Conservation (phyloP, 1,284 basidiomycete species). For the Nidula niveotomentosa region DNA sequence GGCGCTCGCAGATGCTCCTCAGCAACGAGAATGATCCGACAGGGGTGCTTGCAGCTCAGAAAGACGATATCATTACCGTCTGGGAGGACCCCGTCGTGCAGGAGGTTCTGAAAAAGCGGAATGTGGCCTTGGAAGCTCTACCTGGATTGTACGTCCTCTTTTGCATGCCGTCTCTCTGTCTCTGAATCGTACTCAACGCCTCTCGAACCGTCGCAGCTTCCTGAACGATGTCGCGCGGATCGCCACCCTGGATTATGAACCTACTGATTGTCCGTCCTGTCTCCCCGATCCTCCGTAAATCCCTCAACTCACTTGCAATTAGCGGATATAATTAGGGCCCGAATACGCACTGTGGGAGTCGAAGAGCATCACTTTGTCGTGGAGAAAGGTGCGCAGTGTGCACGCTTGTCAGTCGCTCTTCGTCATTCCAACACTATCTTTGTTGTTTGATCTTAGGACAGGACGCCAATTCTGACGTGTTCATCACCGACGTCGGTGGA, state of each 20-base stretch:
- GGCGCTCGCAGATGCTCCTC: constrained; percentile 14
- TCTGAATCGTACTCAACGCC: not conserved
- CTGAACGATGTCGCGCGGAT: constrained; percentile 64
- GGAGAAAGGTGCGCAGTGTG: constrained; percentile 38
- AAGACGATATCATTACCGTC: constrained; percentile 59
- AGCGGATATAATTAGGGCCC: constrained; percentile 66
- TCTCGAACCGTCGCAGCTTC: constrained; percentile 40
- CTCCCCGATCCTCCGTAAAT: not conserved
- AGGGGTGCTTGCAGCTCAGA: constrained; percentile 51
- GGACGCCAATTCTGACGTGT: constrained; percentile 51
- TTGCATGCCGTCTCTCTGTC: not conserved
- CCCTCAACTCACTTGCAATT: constrained; percentile 1
- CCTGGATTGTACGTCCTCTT: constrained; percentile 61
- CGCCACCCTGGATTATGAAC: constrained; percentile 49
- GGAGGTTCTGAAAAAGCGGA: constrained; percentile 45
- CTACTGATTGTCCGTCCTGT: constrained; percentile 48
- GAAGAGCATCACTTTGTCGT: constrained; percentile 64
- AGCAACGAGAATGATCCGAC: constrained; percentile 36
- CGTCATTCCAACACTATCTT: no score
- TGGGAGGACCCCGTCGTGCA: constrained; percentile 59
- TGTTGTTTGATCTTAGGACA: constrained; percentile 15
- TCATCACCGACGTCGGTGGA: constrained; percentile 71
- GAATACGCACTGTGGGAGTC: constrained; percentile 66
- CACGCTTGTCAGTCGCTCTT: no score
- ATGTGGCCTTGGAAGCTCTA: constrained; percentile 50